Evolutionary conservation across 345 rosid species (phyloP).

Genomic region (Arabidopsis suecica): DNA sequence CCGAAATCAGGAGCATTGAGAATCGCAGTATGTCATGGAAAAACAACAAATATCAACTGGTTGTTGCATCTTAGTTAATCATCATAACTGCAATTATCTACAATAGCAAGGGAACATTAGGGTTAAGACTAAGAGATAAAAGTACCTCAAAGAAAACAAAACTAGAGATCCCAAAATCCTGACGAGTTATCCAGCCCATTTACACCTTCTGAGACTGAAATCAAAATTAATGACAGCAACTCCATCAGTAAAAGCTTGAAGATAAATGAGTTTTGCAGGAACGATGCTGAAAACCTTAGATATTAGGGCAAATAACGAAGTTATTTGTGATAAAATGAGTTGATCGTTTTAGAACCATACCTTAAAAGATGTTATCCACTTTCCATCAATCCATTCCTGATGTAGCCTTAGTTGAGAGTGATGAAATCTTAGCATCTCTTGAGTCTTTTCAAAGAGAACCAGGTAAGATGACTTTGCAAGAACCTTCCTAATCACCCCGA

Average conservation of each 20-base stretch:
- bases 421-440: slow-evolving; percentile 59
- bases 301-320: not conserved
- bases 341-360: slow-evolving; percentile 38
- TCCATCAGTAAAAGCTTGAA: slow-evolving; percentile 30
- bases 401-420: slow-evolving; percentile 70
- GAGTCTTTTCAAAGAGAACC: slow-evolving; percentile 57
- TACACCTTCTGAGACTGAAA: slow-evolving; percentile 36
- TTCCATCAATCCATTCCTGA: slow-evolving; percentile 81
- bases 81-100: slow-evolving; percentile 11
- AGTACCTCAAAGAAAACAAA: slow-evolving; percentile 5
- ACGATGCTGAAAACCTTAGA: not conserved
- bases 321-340: slow-evolving; percentile 10
- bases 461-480: slow-evolving; percentile 52
- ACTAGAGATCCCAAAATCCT: slow-evolving; percentile 25
- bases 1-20: not conserved
- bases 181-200: slow-evolving; percentile 11
- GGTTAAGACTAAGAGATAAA: slow-evolving; percentile 9
- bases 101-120: slow-evolving; percentile 6
- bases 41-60: slow-evolving; percentile 8
- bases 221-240: slow-evolving; percentile 17
- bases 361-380: slow-evolving; percentile 62
- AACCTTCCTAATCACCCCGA: slow-evolving; percentile 65
- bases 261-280: slow-evolving; percentile 11
- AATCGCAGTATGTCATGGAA: slow-evolving; percentile 11
- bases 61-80: slow-evolving; percentile 3